phyloP scores from a whole-genome alignment of 2,329 filamentous ascomycete species.

The Paracorniculantispora psalliotae region DNA sequence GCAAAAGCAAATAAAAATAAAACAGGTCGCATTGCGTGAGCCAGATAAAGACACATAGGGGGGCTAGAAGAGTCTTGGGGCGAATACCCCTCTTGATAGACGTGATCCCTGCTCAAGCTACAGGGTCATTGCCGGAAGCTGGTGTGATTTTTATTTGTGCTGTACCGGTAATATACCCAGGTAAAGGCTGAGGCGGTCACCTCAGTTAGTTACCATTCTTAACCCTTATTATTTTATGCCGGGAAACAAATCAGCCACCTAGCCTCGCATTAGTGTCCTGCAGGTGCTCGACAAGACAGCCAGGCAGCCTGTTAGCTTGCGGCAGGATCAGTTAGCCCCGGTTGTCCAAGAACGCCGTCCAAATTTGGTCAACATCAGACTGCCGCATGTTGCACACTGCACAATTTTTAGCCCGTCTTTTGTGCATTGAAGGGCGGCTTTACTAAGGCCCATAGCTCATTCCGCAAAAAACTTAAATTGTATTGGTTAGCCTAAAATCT shows the following conservation, averaged over 20 bases:
- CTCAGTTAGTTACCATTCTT: not conserved
- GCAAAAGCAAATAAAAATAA: not conserved
- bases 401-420: not conserved
- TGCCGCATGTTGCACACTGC: not conserved
- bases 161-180: not conserved
- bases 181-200: not conserved
- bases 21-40: not conserved
- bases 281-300: not conserved
- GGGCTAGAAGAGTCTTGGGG: not conserved
- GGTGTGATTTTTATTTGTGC: not conserved
- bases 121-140: not conserved
- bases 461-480: not conserved
- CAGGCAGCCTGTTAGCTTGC: not conserved
- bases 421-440: not conserved
- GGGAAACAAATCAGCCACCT: not conserved
- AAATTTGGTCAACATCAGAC: not conserved
- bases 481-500: not conserved
- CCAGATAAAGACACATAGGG: not conserved
- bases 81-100: not conserved
- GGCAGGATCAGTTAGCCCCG: not conserved
- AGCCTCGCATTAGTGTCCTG: conserved; percentile 11
- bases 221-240: not conserved
- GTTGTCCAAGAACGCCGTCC: not conserved
- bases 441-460: not conserved
- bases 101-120: not conserved